Conservation (phyloP, 371 early-diverging fungal genomes). For the Apophysomyces elegans region DNA sequence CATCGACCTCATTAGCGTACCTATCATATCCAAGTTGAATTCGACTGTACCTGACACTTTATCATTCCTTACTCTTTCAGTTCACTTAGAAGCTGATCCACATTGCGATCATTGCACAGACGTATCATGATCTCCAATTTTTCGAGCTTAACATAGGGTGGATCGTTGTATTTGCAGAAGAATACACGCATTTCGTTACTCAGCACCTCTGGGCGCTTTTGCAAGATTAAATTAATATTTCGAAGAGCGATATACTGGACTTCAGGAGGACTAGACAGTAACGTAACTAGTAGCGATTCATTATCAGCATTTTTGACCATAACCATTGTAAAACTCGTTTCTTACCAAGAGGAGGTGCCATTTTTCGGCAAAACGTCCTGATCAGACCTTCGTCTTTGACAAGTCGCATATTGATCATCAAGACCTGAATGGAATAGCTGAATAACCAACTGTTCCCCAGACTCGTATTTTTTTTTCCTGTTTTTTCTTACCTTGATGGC, state of each 20-base stretch:
- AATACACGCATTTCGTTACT: slow-evolving; percentile 89
- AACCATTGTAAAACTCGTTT: background rate
- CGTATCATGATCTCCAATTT: slow-evolving; percentile 91
- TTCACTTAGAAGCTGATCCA: slow-evolving; percentile 86
- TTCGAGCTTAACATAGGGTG: slow-evolving; percentile 93
- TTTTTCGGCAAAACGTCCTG: slow-evolving; percentile 71
- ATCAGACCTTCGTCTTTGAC: slow-evolving; percentile 74
- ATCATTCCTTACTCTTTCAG: slow-evolving; percentile 79
- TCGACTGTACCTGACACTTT: background rate
- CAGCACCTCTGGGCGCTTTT: slow-evolving; percentile 80
- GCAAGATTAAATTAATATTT: slow-evolving; percentile 89
- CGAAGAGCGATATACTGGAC: slow-evolving; percentile 94
- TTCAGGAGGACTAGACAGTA: slow-evolving; percentile 88
- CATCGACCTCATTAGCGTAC: slow-evolving; percentile 93
- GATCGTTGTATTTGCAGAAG: slow-evolving; percentile 97
- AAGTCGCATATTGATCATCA: slow-evolving; percentile 66
- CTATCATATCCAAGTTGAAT: slow-evolving; percentile 33
- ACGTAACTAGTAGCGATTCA: slow-evolving; percentile 65
- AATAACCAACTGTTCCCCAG: background rate
- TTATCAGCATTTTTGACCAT: background rate
- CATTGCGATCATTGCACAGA: slow-evolving; percentile 77
- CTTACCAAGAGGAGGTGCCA: slow-evolving; percentile 89
- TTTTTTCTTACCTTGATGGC: slow-evolving; percentile 62
- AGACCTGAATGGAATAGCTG: slow-evolving; percentile 37
- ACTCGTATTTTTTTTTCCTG: too few species aligned